Percentiles rank a stretch among this genome's conserved stretches.
These are phyloP conservation scores for Centaurea solstitialis DNA, from an alignment of 129 eudicot species.

Conservation along the genomic window DNA sequence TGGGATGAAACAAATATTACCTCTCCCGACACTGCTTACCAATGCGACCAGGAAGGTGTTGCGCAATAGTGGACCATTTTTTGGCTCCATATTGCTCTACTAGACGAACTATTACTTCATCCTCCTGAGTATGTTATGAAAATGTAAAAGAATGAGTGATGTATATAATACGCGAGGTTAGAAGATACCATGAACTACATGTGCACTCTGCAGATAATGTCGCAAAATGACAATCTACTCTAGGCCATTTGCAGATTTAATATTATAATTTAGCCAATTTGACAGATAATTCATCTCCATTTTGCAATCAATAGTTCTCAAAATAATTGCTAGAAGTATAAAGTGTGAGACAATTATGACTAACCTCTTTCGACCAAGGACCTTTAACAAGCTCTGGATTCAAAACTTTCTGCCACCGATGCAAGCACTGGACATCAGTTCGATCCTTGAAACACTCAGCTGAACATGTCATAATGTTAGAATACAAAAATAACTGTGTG, in stretches of 20 bases:
- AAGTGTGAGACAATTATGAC: background rate
- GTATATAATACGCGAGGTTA: background rate
- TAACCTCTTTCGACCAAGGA: constrained; percentile 98
- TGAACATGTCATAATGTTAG: constrained; percentile 37
- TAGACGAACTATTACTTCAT: constrained; percentile 77
- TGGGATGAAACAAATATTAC: constrained; percentile 39
- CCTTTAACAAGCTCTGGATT: constrained; percentile 98
- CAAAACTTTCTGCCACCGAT: constrained; percentile 98
- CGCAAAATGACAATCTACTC: background rate
- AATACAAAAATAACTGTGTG: background rate
- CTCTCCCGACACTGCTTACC: constrained; percentile 99
- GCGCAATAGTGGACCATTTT: constrained; percentile 98
- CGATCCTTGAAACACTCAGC: constrained; percentile 98
- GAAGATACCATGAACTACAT: background rate
- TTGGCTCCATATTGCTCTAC: constrained; percentile 87
- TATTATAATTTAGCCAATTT: background rate
- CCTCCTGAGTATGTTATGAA: constrained; percentile 61
- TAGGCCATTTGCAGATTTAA: background rate
- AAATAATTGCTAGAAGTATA: no score
- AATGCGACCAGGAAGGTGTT: constrained; percentile 91
- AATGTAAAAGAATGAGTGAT: background rate
- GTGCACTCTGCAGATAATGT: background rate
- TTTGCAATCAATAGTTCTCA: no score
- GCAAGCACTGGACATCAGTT: constrained; percentile 98
- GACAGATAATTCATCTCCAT: no score